Evolutionary conservation across 257 asterid species (phyloP), one percentile per base, ranked within the genome.

Genomic region (Lycium ferocissimum): DNA sequence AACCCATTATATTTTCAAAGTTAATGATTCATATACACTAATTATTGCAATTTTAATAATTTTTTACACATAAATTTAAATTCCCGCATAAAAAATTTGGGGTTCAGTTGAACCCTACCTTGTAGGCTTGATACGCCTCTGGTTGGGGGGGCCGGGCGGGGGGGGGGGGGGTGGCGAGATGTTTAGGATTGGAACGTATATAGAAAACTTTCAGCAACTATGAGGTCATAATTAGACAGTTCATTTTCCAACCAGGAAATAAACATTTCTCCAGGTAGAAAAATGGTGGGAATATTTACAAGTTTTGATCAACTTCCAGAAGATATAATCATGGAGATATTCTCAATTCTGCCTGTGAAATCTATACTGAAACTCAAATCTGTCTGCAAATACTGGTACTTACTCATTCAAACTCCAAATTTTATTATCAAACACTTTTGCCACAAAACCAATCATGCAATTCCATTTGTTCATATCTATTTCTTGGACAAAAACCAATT

Each of bases 381-480:
- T 40, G 90, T 90, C 13, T 86, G 90, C 92, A 89, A 87, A 76
- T 83, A 59, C 5, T 91, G 94, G 94, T 86, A 82, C 38, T 3
- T 82, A 79, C 89, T 91, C 65, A 88, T 90, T 45, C 87, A 79
- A 51, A 88, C 86, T 80, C 73, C 86, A 3, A 69, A 73, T 61
- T 90, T 91, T 66, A 78, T 84, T 72, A 54, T 83, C 59, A 87
- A 82, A 4, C 94, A 91, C 66, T 87, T 85, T 38, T 22, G 0
- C 71, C 86, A 84, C 43, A 83, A 81, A 70, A 85, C 70, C 80
- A 88, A 85, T 80, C 38, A 37, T n/a, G 90, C 87, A 81, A 83
- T 71, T 66, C 83, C 89, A 5, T 91, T 91, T 72, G 69, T 91
- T 53, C 90, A 91, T 40, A 88, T 85, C 51, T 85, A 80, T 86